phyloP scores from a whole-genome alignment of 176 grass and related monocot species.

The Triticum turgidum region DNA sequence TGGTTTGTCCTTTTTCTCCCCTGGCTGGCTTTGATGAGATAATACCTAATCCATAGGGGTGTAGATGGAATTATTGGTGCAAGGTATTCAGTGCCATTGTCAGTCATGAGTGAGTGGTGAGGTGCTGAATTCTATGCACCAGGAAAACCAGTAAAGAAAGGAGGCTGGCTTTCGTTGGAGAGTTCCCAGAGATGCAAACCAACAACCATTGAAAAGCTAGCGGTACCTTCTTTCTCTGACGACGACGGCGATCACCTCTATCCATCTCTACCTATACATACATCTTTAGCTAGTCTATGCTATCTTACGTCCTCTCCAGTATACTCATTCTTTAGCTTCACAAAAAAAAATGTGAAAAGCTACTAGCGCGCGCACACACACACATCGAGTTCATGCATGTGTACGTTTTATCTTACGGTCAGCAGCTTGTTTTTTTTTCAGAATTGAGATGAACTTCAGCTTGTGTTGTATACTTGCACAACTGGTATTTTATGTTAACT shows the following conservation, averaged over 20 bases:
- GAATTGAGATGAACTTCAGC: not conserved
- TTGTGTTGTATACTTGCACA: not conserved
- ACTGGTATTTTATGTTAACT: conserved; percentile 36
- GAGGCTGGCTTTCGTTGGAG: conserved; percentile 44
- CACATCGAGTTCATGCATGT: not conserved
- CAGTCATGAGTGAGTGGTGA: conserved; percentile 64
- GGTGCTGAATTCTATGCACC: conserved; percentile 63
- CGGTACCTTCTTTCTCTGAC: conserved; percentile 30
- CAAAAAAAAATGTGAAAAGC: not conserved
- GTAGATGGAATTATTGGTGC: conserved; percentile 51
- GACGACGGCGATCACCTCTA: conserved; percentile 26
- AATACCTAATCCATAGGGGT: not conserved
- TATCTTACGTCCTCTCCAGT: not conserved
- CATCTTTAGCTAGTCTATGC: not conserved
- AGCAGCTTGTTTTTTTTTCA: not conserved
- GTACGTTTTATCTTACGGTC: not conserved
- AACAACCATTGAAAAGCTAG: conserved; percentile 52
- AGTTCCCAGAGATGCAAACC: conserved; percentile 60
- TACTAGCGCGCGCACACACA: not conserved
- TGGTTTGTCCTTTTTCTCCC: not conserved
- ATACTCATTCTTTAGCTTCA: not conserved
- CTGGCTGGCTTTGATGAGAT: not conserved
- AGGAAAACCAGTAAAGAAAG: conserved; percentile 28
- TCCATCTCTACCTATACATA: conserved; percentile 9
- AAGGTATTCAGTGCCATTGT: conserved; percentile 72